Evolutionary conservation across 192 early-diverging fungal genomes (phyloP), one percentile per base, ranked within the genome.

Genomic region (Phlyctochytrium planicorne): DNA sequence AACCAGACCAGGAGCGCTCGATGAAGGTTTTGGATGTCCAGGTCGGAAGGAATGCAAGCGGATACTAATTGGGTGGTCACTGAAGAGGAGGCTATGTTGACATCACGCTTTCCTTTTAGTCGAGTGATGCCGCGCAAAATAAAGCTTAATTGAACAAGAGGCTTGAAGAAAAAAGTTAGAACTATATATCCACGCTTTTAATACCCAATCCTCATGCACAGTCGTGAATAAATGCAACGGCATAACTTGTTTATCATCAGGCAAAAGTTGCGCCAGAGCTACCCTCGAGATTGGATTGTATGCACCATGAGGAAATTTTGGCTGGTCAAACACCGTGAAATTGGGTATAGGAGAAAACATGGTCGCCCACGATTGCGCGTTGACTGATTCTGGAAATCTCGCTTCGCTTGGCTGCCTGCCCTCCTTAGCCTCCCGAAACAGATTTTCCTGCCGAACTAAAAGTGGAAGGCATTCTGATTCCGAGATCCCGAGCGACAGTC

Each of bases 11-110:
- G 6, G 6, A 57, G 55, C 20, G 55, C 55, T 27, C 4, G 25
- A 29, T 57, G 55, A 27, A 57, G 55, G 20, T 57, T 4, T n/a
- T 50, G 10, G 40, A 50, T 50, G n/a, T n/a, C n/a, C n/a, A n/a
- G n/a, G n/a, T n/a, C 12, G n/a, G 40, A 50, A n/a, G 10, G 40
- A 50, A n/a, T 50, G 10, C 40, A 14, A 14, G 10, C n/a, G 10
- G 40, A 50, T 50, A 10, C 10, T n/a, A 10, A n/a, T n/a, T 14
- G n/a, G 40, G 12, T 10, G 40, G 40, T n/a, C 40, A n/a, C 12
- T n/a, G n/a, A 10, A 50, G 12, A 14, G 10, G 40, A 14, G n/a
- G 40, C n/a, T 50, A 10, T 10, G 40, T 10, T 10, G 40, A n/a
- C 10, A 10, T n/a, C 12, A 10, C 40, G 40, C n/a, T 10, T 50